phyloP scores from a whole-genome alignment of 2,329 filamentous ascomycete species.

The Aureobasidium sp. region DNA sequence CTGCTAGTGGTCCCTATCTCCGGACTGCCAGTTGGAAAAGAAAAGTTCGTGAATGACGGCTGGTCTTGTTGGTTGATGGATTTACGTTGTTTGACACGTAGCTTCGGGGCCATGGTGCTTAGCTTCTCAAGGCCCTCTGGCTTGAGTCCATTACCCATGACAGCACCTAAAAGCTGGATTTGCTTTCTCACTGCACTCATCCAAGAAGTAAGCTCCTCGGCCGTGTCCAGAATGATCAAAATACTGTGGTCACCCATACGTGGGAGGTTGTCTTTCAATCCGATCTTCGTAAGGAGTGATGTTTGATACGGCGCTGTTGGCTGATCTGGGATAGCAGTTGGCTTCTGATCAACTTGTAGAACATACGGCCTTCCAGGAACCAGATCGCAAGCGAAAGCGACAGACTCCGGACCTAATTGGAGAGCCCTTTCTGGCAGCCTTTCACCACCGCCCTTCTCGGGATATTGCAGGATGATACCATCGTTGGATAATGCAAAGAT shows the following conservation, averaged over 20 bases:
- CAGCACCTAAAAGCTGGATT: constrained; percentile 64
- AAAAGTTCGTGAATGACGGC: constrained; percentile 7
- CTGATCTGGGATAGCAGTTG: not conserved
- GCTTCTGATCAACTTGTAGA: constrained; percentile 59
- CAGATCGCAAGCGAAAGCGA: constrained; percentile 71
- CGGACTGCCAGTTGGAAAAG: not conserved
- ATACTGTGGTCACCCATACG: constrained; percentile 56
- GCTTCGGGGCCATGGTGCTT: not conserved
- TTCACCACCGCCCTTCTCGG: constrained; percentile 62
- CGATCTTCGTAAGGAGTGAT: constrained; percentile 45
- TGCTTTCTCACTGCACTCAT: constrained; percentile 60
- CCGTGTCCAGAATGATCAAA: constrained; percentile 64
- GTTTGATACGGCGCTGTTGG: not conserved
- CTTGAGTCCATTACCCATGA: constrained; percentile 23
- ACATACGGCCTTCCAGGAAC: constrained; percentile 78
- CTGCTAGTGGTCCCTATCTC: not conserved
- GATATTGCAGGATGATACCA: constrained; percentile 68
- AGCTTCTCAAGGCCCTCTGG: not conserved
- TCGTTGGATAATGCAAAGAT: constrained; percentile 65
- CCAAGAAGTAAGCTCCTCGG: constrained; percentile 72
- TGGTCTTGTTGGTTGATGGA: not conserved
- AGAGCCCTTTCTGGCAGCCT: constrained; percentile 67
- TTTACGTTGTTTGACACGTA: not conserved
- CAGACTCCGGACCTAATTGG: constrained; percentile 65
- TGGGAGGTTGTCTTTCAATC: constrained; percentile 49